A percentile compares a stretch with the other conserved stretches of the same genome.
Evolutionary conservation across 805 yeast genomes (phyloP).

Genomic region (Yarrowia porcina): DNA sequence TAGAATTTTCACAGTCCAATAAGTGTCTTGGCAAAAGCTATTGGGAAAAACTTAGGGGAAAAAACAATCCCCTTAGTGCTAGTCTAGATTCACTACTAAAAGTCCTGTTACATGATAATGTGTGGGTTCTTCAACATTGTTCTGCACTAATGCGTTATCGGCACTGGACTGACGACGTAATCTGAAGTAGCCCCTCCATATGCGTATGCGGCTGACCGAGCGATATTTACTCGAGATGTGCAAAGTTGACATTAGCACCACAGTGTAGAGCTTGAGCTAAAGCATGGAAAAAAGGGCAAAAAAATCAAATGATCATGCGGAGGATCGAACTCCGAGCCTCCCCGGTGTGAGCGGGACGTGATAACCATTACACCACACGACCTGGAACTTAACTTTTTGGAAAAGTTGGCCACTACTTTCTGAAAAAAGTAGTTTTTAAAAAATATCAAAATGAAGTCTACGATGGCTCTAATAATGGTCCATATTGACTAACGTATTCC

Average conservation of each 20-base stretch:
- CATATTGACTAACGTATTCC: no score
- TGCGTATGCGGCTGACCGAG: conserved; percentile 1
- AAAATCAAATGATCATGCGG: conserved; percentile 3
- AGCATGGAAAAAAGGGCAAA: background rate
- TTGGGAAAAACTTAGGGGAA: background rate
- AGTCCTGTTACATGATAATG: background rate
- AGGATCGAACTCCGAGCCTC: conserved; percentile 22
- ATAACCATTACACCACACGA: conserved; percentile 24
- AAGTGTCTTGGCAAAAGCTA: background rate
- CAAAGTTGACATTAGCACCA: background rate
- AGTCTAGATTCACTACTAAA: no score
- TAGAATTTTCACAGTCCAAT: background rate
- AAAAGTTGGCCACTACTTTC: background rate
- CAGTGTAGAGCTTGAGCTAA: background rate
- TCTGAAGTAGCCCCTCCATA: background rate
- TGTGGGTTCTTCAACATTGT: background rate
- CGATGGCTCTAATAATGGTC: no score
- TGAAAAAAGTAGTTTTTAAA: background rate
- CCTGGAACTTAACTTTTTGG: background rate
- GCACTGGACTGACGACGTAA: background rate
- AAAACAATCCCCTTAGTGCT: no score
- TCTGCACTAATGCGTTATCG: background rate
- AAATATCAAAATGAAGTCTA: no score
- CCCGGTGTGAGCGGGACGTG: conserved; percentile 25
- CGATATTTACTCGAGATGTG: background rate